Base-by-base conservation (phyloP, 495 filamentous ascomycete genomes). In the Penicillium verhagenii region DNA sequence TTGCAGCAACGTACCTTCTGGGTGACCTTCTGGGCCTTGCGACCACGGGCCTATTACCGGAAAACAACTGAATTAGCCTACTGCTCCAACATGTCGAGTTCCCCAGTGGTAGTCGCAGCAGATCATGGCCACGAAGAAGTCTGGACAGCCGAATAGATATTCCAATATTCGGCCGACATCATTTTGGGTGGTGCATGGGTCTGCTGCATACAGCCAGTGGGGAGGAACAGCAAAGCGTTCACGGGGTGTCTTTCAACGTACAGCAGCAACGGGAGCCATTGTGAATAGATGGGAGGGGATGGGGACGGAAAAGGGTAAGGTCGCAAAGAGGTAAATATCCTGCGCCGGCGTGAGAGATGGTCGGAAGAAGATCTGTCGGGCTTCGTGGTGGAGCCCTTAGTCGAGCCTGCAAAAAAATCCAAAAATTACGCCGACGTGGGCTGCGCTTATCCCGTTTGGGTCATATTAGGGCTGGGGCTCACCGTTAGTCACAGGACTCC, bases 191-290 rank as follows among this genome's bases (percentile, higher is more conserved):
- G 21, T 50, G 49, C 11, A 45, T 35, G 46, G 48, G 42, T 37
- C 49, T 23, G 54, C 45, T 55, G 35, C 55, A 52, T 40, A 33
- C 47, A 23, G 47, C 52, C 50, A 11, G 14, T 46, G 18, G 54
- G 70, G 73, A 64, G 72, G 79, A 86, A 88, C 90, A 95, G 91
- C 90, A 95, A 95, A 95, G 91, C 90, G 76, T 83, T 79, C 80
- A 72, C 73, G 64, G 59, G 56, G 56, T 65, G 71, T 39, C 47
- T 56, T 45, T 68, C 72, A 84, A 94, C 91, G 80, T 96, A 96
- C 91, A 78, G 78, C 72, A 66, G 64, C 76, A 66, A 63, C 76
- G 68, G 76, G 76, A 66, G 75, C 74, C 81, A 83, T 83, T 72
- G 54, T 73, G 69, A 70, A 58, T 64, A 66, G 47, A 54, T 59